phyloP scores from a whole-genome alignment of 495 filamentous ascomycete genomes.

The Neurospora sp. region DNA sequence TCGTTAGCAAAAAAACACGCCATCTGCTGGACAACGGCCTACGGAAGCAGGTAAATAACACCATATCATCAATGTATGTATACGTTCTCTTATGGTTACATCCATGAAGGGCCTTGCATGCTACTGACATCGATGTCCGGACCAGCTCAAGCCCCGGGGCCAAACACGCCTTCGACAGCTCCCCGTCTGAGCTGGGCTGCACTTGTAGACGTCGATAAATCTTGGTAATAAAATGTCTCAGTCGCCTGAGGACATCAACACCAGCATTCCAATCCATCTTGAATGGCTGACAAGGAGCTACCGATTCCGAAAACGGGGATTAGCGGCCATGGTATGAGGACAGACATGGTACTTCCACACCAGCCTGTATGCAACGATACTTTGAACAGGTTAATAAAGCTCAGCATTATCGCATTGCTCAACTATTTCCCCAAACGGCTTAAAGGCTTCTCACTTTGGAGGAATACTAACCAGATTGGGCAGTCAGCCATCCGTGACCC shows the following conservation, averaged over 20 bases:
- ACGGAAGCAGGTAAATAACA: not conserved
- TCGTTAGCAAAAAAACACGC: not conserved
- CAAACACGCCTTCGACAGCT: not conserved
- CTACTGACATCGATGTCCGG: not conserved
- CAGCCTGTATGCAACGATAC: not conserved
- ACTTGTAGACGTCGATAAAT: not conserved
- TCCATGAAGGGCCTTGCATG: not conserved
- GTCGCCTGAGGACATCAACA: not conserved
- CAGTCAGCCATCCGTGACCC: not conserved
- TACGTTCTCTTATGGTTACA: not conserved
- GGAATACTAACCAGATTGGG: not conserved
- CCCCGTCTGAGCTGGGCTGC: not conserved
- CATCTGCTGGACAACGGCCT: not conserved
- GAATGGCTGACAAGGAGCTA: not conserved
- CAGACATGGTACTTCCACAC: not conserved
- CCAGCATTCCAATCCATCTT: not conserved
- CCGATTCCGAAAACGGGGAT: not conserved
- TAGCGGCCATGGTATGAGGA: not conserved
- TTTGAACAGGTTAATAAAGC: not conserved
- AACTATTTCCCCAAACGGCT: not conserved
- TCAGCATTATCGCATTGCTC: not conserved
- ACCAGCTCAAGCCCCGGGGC: not conserved
- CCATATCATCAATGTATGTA: not conserved
- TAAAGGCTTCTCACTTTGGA: not conserved
- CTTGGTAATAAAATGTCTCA: not conserved